phyloP scores from a whole-genome alignment of 2,329 filamentous ascomycete genomes.

The Capronia coronata region DNA sequence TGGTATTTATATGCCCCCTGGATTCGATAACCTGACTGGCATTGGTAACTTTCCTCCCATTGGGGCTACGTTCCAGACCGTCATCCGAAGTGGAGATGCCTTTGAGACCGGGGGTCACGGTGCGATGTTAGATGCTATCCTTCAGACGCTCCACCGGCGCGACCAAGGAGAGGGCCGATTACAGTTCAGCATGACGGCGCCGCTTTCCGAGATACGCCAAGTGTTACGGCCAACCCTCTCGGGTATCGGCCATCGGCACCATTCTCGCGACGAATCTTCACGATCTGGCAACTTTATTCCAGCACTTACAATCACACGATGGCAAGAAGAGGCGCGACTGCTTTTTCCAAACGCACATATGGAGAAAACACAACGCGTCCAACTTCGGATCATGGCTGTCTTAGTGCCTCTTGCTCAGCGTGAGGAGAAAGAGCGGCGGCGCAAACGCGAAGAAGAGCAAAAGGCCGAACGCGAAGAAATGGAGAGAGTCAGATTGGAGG shows the following conservation, averaged over 20 bases:
- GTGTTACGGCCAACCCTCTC: conserved; percentile 37
- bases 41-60: conserved; percentile 12
- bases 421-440: conserved; percentile 65
- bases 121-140: conserved; percentile 44
- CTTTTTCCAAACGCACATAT: conserved; percentile 64
- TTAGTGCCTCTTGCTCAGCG: conserved; percentile 81
- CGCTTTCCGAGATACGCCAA: conserved; percentile 21
- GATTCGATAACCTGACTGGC: conserved; percentile 7
- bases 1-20: conserved; percentile 18
- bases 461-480: conserved; percentile 57
- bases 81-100: conserved; percentile 11
- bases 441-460: conserved; percentile 50
- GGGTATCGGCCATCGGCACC: conserved; percentile 47
- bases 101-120: conserved; percentile 30
- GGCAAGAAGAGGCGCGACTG: conserved; percentile 83
- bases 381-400: conserved; percentile 62
- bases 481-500: conserved; percentile 61
- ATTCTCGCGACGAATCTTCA: conserved; percentile 45
- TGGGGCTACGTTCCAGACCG: conserved; percentile 14
- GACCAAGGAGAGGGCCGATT: conserved; percentile 43
- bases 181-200: conserved; percentile 43
- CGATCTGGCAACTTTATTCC: conserved; percentile 70
- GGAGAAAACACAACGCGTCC: conserved; percentile 64
- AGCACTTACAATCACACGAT: conserved; percentile 66
- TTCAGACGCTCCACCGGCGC: conserved; percentile 49